Evolutionary conservation across 129 eudicot genomes (phyloP).

Genomic region (Saussurea involucrata): DNA sequence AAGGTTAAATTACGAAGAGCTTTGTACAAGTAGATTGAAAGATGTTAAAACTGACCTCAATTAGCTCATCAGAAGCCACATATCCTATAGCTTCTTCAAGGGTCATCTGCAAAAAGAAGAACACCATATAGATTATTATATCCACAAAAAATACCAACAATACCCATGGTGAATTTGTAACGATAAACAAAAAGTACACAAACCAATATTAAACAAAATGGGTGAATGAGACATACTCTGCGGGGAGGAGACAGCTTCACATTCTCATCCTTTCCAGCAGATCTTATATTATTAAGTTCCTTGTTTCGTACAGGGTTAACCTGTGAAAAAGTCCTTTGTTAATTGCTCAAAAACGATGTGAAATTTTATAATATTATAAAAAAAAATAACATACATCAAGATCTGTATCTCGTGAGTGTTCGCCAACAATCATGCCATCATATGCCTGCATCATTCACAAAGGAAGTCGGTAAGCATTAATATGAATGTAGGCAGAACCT

Average conservation of each 20-base stretch:
- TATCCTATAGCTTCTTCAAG: constrained; percentile 99
- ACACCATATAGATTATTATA: not conserved
- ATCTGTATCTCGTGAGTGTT: constrained; percentile 95
- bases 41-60: constrained; percentile 57
- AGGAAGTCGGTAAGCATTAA: not conserved
- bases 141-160: not conserved
- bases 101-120: constrained; percentile 64
- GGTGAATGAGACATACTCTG: constrained; percentile 43
- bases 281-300: constrained; percentile 78
- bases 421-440: constrained; percentile 99
- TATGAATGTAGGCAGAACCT: not conserved
- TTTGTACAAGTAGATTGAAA: not conserved
- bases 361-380: not conserved
- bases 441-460: constrained; percentile 65
- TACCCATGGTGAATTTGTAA: not conserved
- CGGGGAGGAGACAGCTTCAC: constrained; percentile 97
- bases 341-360: not conserved
- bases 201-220: not conserved
- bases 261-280: constrained; percentile 85
- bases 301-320: constrained; percentile 83
- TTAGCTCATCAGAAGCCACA: constrained; percentile 95
- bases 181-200: not conserved
- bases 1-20: not conserved
- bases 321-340: constrained; percentile 33
- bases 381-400: constrained; percentile 60